Evolutionary conservation across 139 green algal species (phyloP), one percentile per base, ranked within the genome.

Genomic region (Chlamydomonas schloesseri): DNA sequence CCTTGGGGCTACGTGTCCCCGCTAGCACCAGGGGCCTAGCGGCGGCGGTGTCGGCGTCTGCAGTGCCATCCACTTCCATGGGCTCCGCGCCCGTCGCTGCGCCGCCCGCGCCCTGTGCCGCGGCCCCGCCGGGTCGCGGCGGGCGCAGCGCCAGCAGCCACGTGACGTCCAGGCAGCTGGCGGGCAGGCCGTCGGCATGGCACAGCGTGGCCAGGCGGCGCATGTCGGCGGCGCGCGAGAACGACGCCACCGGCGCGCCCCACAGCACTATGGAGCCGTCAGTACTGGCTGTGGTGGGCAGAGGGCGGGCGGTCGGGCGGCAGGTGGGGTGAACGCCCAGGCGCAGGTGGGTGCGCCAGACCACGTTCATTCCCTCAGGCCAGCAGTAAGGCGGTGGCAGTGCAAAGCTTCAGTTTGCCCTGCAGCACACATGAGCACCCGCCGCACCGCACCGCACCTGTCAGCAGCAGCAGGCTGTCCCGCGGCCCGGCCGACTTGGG

Each of bases 381-480:
- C 42, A 50, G 42, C n/a, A n/a, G n/a, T n/a, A n/a, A n/a, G n/a
- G n/a, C n/a, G n/a, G n/a, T n/a, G n/a, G n/a, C n/a, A n/a, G n/a
- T n/a, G n/a, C n/a, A n/a, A n/a, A n/a, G n/a, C n/a, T n/a, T n/a
- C n/a, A n/a, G n/a, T n/a, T n/a, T n/a, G n/a, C n/a, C n/a, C n/a
- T n/a, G n/a, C n/a, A n/a, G n/a, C n/a, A n/a, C n/a, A n/a, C n/a
- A n/a, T n/a, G n/a, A n/a, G n/a, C n/a, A n/a, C n/a, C n/a, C n/a
- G n/a, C n/a, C n/a, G n/a, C n/a, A n/a, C n/a, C n/a, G n/a, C n/a
- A n/a, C n/a, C n/a, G 15, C 78, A 85, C 79, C 79, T 57, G 79
- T 69, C 10, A 85, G 20, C 47, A 85, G 67, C 79, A 85, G 47
- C 31, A 85, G 33, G 20, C 67, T 37, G 79, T 85, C 79, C 28